Evolutionary conservation across 164 flowering plant genomes (phyloP).

Genomic region (Vitis cinerea): DNA sequence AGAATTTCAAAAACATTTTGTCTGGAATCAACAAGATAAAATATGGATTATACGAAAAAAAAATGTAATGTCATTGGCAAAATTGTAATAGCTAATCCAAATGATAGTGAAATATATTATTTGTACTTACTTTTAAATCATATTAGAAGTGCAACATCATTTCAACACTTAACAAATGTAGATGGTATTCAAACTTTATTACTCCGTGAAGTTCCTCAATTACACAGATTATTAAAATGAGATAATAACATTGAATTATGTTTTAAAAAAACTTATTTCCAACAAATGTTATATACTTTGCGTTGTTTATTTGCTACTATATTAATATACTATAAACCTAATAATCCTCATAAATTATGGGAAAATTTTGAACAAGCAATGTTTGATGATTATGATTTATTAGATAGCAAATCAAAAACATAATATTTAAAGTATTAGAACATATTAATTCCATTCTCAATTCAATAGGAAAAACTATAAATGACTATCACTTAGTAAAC

Average conservation of each 20-base stretch:
- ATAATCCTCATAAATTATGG: not conserved
- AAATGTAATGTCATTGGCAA: too few species aligned
- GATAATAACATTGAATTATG: not conserved
- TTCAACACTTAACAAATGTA: too few species aligned
- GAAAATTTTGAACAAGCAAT: not conserved
- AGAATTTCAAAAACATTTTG: not conserved
- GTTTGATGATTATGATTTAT: not conserved
- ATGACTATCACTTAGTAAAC: not conserved
- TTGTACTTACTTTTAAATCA: too few species aligned
- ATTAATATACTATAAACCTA: not conserved
- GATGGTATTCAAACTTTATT: not conserved
- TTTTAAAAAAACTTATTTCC: not conserved
- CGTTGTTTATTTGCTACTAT: not conserved
- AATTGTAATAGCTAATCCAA: not conserved
- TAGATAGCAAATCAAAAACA: not conserved
- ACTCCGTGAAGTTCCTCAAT: not conserved
- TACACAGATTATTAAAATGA: not conserved
- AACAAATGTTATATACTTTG: not conserved
- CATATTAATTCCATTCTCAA: not conserved
- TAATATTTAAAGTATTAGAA: too few species aligned
- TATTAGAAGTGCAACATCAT: too few species aligned
- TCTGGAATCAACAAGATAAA: not conserved
- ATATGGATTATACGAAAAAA: too few species aligned
- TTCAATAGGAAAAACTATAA: too few species aligned
- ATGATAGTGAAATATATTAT: not conserved